Evolutionary conservation across 495 filamentous ascomycete genomes (phyloP), one percentile per base, ranked within the genome.

Genomic region (Hypoxylon crocopeplum): DNA sequence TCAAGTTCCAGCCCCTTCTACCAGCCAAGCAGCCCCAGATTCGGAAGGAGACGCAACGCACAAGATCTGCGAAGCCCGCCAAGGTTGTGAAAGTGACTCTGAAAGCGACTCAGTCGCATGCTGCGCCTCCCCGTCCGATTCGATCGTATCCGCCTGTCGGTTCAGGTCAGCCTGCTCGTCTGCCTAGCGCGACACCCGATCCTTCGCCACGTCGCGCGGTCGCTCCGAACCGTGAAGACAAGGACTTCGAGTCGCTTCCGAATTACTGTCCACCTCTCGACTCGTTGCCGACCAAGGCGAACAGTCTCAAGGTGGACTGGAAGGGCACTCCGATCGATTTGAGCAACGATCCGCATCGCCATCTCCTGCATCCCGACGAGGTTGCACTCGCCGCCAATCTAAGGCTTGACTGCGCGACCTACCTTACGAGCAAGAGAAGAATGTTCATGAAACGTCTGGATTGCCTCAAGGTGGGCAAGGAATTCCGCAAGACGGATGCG

Each of bases 401-500:
- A 16, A 85, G 94, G 46, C 84, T 98, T 27, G 88, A 89, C 59
- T 93, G 89, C 68, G 92, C 91, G 21, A 93, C 90, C 34, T 98
- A 98, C 66, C 82, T 98, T 20, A 93, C 90, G 66, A 94, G 89
- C 78, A 98, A 98, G 82, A 86, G 94, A 60, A 85, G 92, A 27
- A 96, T 98, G 72, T 97, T 98, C 67, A 77, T 88, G 25, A 85
- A 84, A 47, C 87, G 91, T 21, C 79, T 91, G 44, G 83, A 87
- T 39, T 84, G 88, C 17, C 74, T 90, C 36, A 74, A 74, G 41
- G 84, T 86, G 41, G 82, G 83, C 64, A 94, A 96, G 73, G 90
- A 94, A 67, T 98, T 98, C 68, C 83, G 91, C 58, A 98, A 97
- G 84, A 97, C 94, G n/a, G 90, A 97, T 71, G 90, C 92, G 25